Base-by-base conservation (phyloP, 345 rosid species). In the Arabis alpina region DNA sequence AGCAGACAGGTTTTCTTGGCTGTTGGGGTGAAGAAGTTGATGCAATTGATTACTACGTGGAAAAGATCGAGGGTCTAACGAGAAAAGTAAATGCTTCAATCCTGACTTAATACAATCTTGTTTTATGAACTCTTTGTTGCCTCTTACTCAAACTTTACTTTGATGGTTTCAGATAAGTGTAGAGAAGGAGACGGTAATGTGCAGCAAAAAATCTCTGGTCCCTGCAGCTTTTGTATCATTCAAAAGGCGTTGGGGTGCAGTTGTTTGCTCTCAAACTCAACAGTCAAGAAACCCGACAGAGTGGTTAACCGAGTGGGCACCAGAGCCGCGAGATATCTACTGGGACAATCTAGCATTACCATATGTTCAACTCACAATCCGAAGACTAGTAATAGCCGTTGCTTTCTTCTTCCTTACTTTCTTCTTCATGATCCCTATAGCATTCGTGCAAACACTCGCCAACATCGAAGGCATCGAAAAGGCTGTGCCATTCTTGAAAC, bases 241-340 rank as follows among this genome's bases (percentile, higher is more conserved):
- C 76, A 86, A 86, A 81, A 82, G 88, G 65, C 84, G 96, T 67
- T 91, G 97, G 97, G 98, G 85, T 0, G 97, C 97, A 19, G 96
- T 90, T 12, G 94, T 91, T 64, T 87, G 98, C 76, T 88, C 97
- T 62, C 96, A 91, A 71, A 91, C 98, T 68, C 98, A 91, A 75
- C 98, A 89, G 75, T 70, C 93, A 36, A 82, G 91, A 76, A 89
- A 91, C 66, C 98, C 98, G 0, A 85, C 97, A 32, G 55, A 79
- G 12, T 93, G 98, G 98, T 70, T 93, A 57, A 93, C 98, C 12
- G 94, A 89, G 27, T 93, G 97, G 97, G 97, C 97, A 10, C 95
- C 97, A 2, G 97, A 93, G 75, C 96, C 98, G 0, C 87, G 95
- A 12, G 98, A 91, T 57, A 67, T 93, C 37, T 91, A 81, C 69